Base-by-base conservation (phyloP, 1,284 basidiomycete species). In the Gomphus sp. region DNA sequence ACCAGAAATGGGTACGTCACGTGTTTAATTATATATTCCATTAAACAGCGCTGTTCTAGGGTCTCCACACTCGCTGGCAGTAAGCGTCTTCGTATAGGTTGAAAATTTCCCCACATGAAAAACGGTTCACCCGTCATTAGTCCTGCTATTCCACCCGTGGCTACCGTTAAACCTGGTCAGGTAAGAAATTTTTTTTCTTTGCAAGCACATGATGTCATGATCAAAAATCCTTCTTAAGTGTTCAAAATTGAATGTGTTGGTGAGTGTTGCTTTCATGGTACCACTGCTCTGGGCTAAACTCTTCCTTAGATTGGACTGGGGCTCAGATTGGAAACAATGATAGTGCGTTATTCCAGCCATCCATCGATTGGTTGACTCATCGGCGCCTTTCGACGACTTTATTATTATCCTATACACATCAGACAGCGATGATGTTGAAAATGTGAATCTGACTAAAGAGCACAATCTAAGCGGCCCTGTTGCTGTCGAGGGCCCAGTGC, bases 401-500 rank as follows among this genome's bases (percentile, higher is more conserved):
- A 56, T 12, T 12, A 22, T 10, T 22, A n/a, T n/a, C 34, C 37
- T 37, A 8, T 50, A 3, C 36, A 55, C 9, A 37, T 6, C 57
- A 85, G 83, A 65, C 61, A 82, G 80, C 64, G 87, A 90, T 66
- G 87, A 89, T 64, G 73, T 90, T 61, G 80, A 74, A 66, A 75
- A 85, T 60, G 76, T 87, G 56, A 81, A 89, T 64, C 71, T 89
- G 41, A 80, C 77, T 14, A 80, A 81, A 65, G 72, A 86, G 37
- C 89, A 91, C 67, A 85, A 91, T 66, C 76, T 91, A 22, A 84
- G 85, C 2, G 89, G 89, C 0, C 89, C 89, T 0, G 78, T 91
- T 59, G 82, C 80, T 0, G 80, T 91, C 16, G 84, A 88, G 62
- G 85, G 85, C 8, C 84, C 89, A 1, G 81, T 89, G 64, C 88